A percentile compares a stretch with the other conserved stretches of the same genome.
These are phyloP conservation scores for Simplicillium aogashimaense DNA, from an alignment of 2,329 filamentous ascomycete genomes.

Conservation along the genomic window DNA sequence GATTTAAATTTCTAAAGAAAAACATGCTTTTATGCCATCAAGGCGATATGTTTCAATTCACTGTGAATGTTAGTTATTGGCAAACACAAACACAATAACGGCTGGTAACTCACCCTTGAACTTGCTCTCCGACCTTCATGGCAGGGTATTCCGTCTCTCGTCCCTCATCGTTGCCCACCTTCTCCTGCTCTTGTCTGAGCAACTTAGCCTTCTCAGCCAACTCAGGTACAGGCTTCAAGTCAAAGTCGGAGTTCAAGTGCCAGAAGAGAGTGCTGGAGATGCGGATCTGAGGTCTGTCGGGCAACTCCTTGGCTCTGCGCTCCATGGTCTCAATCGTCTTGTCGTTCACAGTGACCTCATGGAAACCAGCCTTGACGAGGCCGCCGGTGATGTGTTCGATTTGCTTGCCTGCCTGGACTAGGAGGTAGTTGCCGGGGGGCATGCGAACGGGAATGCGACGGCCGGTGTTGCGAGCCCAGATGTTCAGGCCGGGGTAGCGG, in stretches of 20 bases:
- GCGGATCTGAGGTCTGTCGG: constrained; percentile 41
- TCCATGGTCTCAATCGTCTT: constrained; percentile 37
- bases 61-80: constrained; percentile 14
- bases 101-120: constrained; percentile 37
- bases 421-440: constrained; percentile 44
- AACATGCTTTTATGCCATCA: constrained; percentile 29
- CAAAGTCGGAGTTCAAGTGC: constrained; percentile 47
- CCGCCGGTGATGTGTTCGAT: constrained; percentile 52
- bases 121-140: constrained; percentile 51
- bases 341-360: constrained; percentile 51
- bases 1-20: no score
- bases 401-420: constrained; percentile 55
- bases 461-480: constrained; percentile 55
- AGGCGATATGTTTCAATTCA: constrained; percentile 42
- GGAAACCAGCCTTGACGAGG: constrained; percentile 50
- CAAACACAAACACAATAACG: neutral
- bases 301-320: constrained; percentile 26
- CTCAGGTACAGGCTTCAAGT: constrained; percentile 39
- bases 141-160: constrained; percentile 34
- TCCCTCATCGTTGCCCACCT: constrained; percentile 43
- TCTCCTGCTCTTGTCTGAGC: constrained; percentile 35
- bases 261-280: constrained; percentile 54
- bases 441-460: constrained; percentile 48
- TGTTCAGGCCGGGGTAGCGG: constrained; percentile 50
- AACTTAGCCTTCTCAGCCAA: constrained; percentile 32